Conservation (phyloP, 257 asterid genomes). For the Fraxinus quadrangulata region DNA sequence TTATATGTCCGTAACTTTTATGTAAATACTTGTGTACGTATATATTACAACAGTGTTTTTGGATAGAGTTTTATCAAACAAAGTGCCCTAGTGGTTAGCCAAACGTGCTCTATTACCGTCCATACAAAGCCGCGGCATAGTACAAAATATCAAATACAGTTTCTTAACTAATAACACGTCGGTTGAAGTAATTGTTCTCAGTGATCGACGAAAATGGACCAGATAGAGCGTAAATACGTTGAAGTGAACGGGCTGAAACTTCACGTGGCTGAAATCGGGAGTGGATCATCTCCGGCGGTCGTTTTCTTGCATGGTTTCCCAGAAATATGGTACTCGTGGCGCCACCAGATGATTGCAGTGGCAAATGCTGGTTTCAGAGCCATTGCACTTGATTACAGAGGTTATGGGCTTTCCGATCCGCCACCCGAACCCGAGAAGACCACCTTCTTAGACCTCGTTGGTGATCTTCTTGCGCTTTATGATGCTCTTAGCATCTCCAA, state of each 20-base stretch:
- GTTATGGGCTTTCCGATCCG: slow-evolving; percentile 58
- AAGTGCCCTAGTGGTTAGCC: too few species aligned
- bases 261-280: slow-evolving; percentile 54
- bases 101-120: too few species aligned
- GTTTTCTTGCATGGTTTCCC: slow-evolving; percentile 58
- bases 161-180: too few species aligned
- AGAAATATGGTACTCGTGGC: slow-evolving; percentile 59
- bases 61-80: too few species aligned
- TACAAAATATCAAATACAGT: too few species aligned
- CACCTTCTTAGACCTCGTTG: slow-evolving; percentile 33
- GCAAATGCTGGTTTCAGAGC: slow-evolving; percentile 55
- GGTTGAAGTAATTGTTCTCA: background rate
- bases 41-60: too few species aligned
- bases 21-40: too few species aligned
- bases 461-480: slow-evolving; percentile 47
- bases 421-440: slow-evolving; percentile 52
- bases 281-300: slow-evolving; percentile 33
- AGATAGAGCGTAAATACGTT: slow-evolving; percentile 43
- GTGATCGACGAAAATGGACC: slow-evolving; percentile 25
- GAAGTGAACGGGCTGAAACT: slow-evolving; percentile 45
- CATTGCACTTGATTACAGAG: slow-evolving; percentile 64
- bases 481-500: slow-evolving; percentile 54
- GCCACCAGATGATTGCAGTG: slow-evolving; percentile 49
- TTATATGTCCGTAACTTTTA: too few species aligned
- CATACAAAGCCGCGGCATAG: too few species aligned